Percentiles rank a stretch among this genome's conserved stretches.
Evolutionary conservation across 2,329 filamentous ascomycete species (phyloP).

Genomic region (Trematosphaeria pertusa): DNA sequence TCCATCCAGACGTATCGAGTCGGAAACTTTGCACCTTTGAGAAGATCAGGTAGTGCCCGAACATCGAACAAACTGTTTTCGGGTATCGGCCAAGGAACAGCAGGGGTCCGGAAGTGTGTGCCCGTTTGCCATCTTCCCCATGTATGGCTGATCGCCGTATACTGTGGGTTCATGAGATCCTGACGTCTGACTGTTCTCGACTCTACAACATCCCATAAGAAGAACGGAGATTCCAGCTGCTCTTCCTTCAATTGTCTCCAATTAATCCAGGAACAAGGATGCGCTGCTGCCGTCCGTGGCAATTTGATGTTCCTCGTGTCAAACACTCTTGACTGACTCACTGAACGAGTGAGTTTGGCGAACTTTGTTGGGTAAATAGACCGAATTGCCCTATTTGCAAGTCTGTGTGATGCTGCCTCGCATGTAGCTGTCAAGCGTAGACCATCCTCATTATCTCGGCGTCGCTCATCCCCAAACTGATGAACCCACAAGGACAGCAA

Average conservation of each 20-base stretch:
- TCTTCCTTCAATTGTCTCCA: background rate
- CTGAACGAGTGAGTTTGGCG: background rate
- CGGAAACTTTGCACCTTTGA: too few relatives aligned
- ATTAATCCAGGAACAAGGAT: background rate
- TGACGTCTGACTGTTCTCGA: background rate
- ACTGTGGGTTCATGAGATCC: background rate
- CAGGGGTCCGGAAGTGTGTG: too few relatives aligned
- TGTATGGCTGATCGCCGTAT: background rate
- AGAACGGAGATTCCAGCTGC: background rate
- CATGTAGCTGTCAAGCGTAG: background rate
- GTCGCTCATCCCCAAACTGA: background rate
- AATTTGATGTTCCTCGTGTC: background rate
- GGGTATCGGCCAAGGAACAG: too few relatives aligned
- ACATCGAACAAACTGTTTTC: too few relatives aligned
- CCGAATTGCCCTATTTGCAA: background rate
- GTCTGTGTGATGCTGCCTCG: background rate
- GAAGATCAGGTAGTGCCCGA: too few relatives aligned
- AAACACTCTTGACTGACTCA: background rate
- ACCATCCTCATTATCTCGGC: background rate
- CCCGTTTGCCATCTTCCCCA: background rate
- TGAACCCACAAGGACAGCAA: background rate
- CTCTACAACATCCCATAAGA: background rate
- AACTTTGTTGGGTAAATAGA: background rate
- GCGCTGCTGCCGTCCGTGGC: background rate
- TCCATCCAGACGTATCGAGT: too few relatives aligned